Base-by-base conservation (phyloP, 192 early-diverging fungal species). In the Spizellomyces punctatus region DNA sequence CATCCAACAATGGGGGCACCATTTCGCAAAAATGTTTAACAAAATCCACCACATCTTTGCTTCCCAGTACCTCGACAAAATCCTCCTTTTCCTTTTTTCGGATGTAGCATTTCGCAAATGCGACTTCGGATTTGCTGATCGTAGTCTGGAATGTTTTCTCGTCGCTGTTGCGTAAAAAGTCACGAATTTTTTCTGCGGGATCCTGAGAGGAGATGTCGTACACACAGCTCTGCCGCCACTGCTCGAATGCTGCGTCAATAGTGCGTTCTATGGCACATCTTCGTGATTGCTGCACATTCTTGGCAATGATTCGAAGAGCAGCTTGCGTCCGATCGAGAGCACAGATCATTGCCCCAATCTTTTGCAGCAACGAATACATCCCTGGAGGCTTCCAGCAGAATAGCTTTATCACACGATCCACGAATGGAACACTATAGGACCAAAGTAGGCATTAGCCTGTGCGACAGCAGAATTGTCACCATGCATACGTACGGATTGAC, bases 311-410 rank as follows among this genome's bases (percentile, higher is more conserved):
- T 64, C 57, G 43, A 22, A 73, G 42, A 6, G 48, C 21, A 10
- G 62, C 43, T 6, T 22, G 17, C 1, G 79, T 80, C 41, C 57
- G 65, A 47, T 66, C 66, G 45, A 57, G 42, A 10, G 72, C 61
- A 49, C 68, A 72, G 14, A 80, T 57, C 22, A 77, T 72, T 8
- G 52, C 75, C 4, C 72, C 79, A 21, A 80, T 70, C 8, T 52
- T 49, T 62, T 77, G 75, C 5, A 80, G 59, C 36, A 80, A 73
- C 6, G 79, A 80, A 58, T 72, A 57, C 58, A 74, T 60, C 22
- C 72, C 75, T 0, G 78, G 78, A 8, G 79, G 79, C 48, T 71
- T 73, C 79, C 79, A 80, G 49, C 75, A 69, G 61, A 80, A 80
- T n/a, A 80, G 36, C 16, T 73, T 65, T 27, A 80, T 64, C 6